Base-by-base conservation (phyloP, 306 rosid genomes). In the Vigna mungo region DNA sequence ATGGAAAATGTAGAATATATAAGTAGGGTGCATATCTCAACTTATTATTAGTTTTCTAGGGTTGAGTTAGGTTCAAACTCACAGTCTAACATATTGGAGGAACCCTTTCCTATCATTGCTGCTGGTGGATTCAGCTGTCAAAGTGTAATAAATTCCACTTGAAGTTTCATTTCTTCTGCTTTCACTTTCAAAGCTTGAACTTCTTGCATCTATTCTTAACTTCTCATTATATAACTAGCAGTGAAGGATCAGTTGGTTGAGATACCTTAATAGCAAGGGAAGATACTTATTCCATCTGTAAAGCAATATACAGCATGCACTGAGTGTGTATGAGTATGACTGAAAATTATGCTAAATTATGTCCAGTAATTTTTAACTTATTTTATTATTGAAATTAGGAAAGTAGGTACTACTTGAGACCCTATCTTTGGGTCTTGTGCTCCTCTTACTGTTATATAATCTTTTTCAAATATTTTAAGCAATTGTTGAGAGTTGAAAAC, bases 131-230 rank as follows among this genome's bases (percentile, higher is more conserved):
- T 60, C 18, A 14, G 65, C 43, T 49, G 25, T 61, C 66, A 39
- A 6, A 62, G 34, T 78, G 46, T 48, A 36, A 70, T 32, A 23
- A 51, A 4, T 43, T 61, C 76, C 51, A 21, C 62, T 15, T 0
- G 64, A 64, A 51, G 53, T 51, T 64, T 64, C 65, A 21, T 36
- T 74, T 21, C 39, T 25, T 71, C 63, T 63, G 39, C 44, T 77
- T 71, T 76, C 16, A 3, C 63, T 71, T 59, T 77, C 71, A 34
- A 43, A 9, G 15, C 27, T 34, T 36, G 13, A 54, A 15, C 25
- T 64, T 63, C 72, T 44, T 44, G 61, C 43, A 67, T 65, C 74
- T 73, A 53, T 73, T 46, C 41, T 53, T 46, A 71, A 23, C 68
- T 59, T 27, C 11, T 41, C 12, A 25, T 74, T 74, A 12, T 20